Evolutionary conservation across 2,329 filamentous ascomycete genomes (phyloP), one percentile per base, ranked within the genome.

Genomic region (Fusarium nygamai): DNA sequence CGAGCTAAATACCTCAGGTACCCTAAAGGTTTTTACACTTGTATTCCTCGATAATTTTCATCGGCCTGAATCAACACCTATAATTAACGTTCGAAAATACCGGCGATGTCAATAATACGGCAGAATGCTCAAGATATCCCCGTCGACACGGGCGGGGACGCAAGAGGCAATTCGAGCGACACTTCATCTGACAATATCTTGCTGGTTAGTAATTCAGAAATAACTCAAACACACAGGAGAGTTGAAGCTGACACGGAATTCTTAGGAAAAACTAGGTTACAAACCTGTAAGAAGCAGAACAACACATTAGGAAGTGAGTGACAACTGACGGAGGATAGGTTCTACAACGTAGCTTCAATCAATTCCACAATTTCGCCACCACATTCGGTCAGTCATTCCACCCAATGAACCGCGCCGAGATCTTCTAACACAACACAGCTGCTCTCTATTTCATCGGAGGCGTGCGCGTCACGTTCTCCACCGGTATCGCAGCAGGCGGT

Each of bases 341-440:
- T 0, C 29, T 64, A 1, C 19, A 59, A n/a, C 53, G 61, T 0
- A 64, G 43, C 11, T 64, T 64, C 44, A 64, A 60, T 22, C 61
- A 64, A 22, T 64, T 64, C 4, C 61, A 64, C 43, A 64, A 59
- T 22, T 64, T 64, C 3, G 61, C 61, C 4, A 64, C 61, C 2
- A 64, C 61, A 3, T 64, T 64, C 5, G 61, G 61, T 64, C 17
- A 34, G 61, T 34, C 24, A 11, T n/a, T 5, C 9, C 2, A 34
- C 8, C 17, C 5, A 54, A 19, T 27, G 6, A 31, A 14, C 16
- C 3, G 3, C 6, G 19, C 3, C 31, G 10, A 17, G 9, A 22
- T 3, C 10, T 11, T 12, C 17, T 63, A 46, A 56, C 22, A 16
- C 13, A 0, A 2, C 1, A 0, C 5, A 63, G 61, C 61, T 13